Evolutionary conservation across 495 filamentous ascomycete genomes (phyloP).

Genomic region (Penicillium crystallinum): DNA sequence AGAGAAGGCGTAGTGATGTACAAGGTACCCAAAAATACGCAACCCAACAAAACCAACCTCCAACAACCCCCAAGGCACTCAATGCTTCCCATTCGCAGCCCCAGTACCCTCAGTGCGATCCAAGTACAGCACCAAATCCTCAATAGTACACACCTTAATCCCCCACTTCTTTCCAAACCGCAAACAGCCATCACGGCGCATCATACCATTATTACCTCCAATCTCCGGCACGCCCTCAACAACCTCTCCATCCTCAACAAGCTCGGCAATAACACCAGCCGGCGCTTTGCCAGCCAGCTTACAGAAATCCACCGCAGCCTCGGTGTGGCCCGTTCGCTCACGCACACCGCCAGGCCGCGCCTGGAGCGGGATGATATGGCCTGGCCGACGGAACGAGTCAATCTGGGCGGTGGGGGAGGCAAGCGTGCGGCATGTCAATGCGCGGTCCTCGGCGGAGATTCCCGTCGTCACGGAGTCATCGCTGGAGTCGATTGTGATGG

Average conservation of each 20-base stretch:
- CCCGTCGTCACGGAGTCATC: constrained; percentile 74
- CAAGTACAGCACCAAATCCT: constrained; percentile 75
- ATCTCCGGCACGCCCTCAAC: constrained; percentile 55
- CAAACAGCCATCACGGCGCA: constrained; percentile 86
- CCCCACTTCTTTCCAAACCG: constrained; percentile 85
- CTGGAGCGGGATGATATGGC: constrained; percentile 84
- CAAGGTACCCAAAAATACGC: constrained; percentile 10
- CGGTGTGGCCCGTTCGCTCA: constrained; percentile 79
- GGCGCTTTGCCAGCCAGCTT: constrained; percentile 66
- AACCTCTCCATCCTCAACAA: constrained; percentile 73
- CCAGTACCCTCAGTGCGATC: constrained; percentile 46
- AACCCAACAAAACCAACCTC: constrained; percentile 8
- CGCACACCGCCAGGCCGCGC: constrained; percentile 76
- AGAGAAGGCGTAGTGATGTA: constrained; percentile 17
- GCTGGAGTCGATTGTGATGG: constrained; percentile 73
- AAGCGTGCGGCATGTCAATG: constrained; percentile 73
- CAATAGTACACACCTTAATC: constrained; percentile 91
- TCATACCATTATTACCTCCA: constrained; percentile 69
- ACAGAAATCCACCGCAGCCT: constrained; percentile 87
- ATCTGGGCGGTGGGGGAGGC: constrained; percentile 57
- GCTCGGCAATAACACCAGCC: constrained; percentile 78
- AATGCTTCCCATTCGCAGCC: constrained; percentile 36
- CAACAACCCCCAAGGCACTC: constrained; percentile 11
- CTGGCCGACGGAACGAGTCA: constrained; percentile 70
- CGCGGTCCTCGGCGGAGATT: constrained; percentile 83